Conservation (phyloP, 2,329 filamentous ascomycete genomes). For the Fusarium albosuccineum region DNA sequence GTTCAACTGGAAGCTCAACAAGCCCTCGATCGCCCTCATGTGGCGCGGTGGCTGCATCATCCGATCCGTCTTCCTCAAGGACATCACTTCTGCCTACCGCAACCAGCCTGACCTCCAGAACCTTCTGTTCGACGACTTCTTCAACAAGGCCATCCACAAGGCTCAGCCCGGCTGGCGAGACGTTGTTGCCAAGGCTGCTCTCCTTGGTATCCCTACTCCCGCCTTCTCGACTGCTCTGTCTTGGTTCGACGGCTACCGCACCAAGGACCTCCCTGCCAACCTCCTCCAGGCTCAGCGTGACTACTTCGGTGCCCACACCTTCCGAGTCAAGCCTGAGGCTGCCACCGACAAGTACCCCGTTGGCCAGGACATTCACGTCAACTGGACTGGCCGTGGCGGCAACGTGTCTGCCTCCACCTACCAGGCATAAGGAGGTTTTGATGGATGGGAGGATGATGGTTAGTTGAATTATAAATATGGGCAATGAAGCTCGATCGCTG, state of each 20-base stretch:
- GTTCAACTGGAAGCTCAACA: slow-evolving; percentile 99
- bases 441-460: slow-evolving; percentile 29
- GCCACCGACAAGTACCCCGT: slow-evolving; percentile 84
- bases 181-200: slow-evolving; percentile 89
- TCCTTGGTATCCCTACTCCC: slow-evolving; percentile 95
- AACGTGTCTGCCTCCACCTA: slow-evolving; percentile 98
- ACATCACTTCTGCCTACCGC: slow-evolving; percentile 98
- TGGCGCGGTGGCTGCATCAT: slow-evolving; percentile 99
- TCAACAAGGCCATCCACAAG: slow-evolving; percentile 98
- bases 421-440: slow-evolving; percentile 77
- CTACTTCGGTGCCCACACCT: slow-evolving; percentile 97
- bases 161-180: slow-evolving; percentile 94
- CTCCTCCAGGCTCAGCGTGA: slow-evolving; percentile 98
- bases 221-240: slow-evolving; percentile 97
- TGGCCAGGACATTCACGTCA: slow-evolving; percentile 95
- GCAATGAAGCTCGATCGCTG: slow-evolving; percentile 38
- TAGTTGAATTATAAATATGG: slow-evolving; percentile 39
- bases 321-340: slow-evolving; percentile 85
- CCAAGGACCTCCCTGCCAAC: slow-evolving; percentile 97
- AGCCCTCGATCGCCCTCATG: slow-evolving; percentile 99
- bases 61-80: slow-evolving; percentile 99
- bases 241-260: slow-evolving; percentile 99
- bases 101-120: slow-evolving; percentile 95
- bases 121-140: slow-evolving; percentile 98
- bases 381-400: slow-evolving; percentile 99